Base-by-base conservation (phyloP, 2,329 filamentous ascomycete genomes). In the Colletotrichum sp. region DNA sequence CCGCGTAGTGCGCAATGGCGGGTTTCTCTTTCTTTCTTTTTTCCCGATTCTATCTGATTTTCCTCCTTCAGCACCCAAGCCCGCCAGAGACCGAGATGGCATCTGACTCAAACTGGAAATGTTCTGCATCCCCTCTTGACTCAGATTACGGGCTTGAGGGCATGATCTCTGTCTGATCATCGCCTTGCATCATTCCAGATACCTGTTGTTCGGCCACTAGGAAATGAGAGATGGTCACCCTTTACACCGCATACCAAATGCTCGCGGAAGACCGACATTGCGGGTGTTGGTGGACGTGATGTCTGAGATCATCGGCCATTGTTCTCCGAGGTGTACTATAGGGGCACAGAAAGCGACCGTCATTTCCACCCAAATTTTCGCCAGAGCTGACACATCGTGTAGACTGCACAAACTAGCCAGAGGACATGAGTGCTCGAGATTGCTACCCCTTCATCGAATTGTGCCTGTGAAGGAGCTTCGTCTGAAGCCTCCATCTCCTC, bases 301-400 rank as follows among this genome's bases (percentile, higher is more conserved):
- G 43, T 52, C 43, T 52, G 73, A 75, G 27, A 75, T 75, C 67
- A 30, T n/a, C 43, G 55, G 6, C 56, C 69, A 67, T 69, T 52
- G n/a, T 52, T 52, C 18, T n/a, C 9, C 18, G 39, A 12, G 39
- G 39, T 48, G 9, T 52, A n/a, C 43, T 22, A 12, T 1, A 13
- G 43, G 43, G 43, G 43, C 43, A 52, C 1, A 25, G 43, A 52
- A 52, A 52, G n/a, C n/a, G n/a, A 52, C n/a, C 43, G 43, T 25
- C 10, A 25, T 22, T 25, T 22, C 43, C n/a, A 25, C 12, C 8
- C 10, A 13, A 52, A 52, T 52, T 52, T 12, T 52, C 10, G 43
- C n/a, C n/a, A 52, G 43, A 52, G n/a, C 43, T 52, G 39, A n/a
- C 18, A 48, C 5, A n/a, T 48, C 39, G 18, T 12, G 9, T 52